A percentile compares a stretch with the other conserved stretches of the same genome.
phyloP scores from a whole-genome alignment of 1,284 basidiomycete genomes.

The Schizophyllum commune region DNA sequence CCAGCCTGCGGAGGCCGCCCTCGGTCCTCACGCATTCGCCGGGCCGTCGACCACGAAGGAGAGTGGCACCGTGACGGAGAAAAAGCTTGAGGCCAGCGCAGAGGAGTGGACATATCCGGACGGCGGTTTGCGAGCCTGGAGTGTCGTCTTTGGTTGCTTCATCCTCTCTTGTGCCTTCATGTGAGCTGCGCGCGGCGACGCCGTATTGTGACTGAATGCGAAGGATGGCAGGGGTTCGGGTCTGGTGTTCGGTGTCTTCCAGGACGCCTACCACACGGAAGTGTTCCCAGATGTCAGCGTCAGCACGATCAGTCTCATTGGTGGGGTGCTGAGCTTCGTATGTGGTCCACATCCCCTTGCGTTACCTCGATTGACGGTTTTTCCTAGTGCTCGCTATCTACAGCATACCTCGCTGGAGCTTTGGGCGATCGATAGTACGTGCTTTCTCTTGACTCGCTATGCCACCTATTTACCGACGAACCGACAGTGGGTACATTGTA shows the following conservation, averaged over 20 bases:
- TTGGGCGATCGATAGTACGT: slow-evolving; percentile 14
- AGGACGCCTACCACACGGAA: slow-evolving; percentile 14
- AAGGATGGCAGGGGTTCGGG: slow-evolving; percentile 1
- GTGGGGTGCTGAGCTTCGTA: slow-evolving; percentile 13
- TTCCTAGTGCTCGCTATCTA: slow-evolving; percentile 10
- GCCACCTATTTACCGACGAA: background rate
- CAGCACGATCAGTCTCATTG: slow-evolving; percentile 13
- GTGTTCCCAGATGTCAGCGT: slow-evolving; percentile 8
- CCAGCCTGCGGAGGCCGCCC: background rate
- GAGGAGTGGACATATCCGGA: slow-evolving; percentile 16
- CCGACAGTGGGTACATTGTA: slow-evolving; percentile 16
- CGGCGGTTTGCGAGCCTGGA: slow-evolving; percentile 15
- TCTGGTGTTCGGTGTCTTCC: slow-evolving; percentile 13
- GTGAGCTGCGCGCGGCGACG: slow-evolving; percentile 2
- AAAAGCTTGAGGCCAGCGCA: background rate
- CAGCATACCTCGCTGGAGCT: slow-evolving; percentile 13
- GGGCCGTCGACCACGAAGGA: background rate
- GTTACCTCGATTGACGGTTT: background rate
- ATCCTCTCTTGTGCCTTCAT: slow-evolving; percentile 13
- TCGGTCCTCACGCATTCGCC: background rate
- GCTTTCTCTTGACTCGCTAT: background rate
- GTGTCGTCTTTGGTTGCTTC: slow-evolving; percentile 14
- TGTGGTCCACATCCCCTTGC: background rate
- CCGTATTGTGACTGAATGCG: background rate
- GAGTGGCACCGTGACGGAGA: background rate